phyloP scores from a whole-genome alignment of 169 alveolate species.

The Neospora caninum region DNA sequence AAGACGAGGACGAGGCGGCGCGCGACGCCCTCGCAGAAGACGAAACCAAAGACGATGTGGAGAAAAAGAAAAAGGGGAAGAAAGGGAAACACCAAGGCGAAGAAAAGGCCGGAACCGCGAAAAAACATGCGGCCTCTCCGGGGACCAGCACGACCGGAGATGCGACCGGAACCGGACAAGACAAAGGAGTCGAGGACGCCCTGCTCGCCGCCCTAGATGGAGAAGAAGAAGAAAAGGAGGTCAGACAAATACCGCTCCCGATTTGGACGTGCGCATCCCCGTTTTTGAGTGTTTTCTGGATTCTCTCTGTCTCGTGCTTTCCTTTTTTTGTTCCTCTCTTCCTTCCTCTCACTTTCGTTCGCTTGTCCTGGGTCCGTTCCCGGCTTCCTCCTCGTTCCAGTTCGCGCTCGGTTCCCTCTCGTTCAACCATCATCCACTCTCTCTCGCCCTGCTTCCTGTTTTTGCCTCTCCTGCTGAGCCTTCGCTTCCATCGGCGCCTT shows the following conservation, averaged over 20 bases:
- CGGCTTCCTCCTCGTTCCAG: too few species aligned
- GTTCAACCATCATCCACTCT: too few species aligned
- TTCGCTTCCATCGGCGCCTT: too few species aligned
- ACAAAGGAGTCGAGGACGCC: slow-evolving; percentile 57
- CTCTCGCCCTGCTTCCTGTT: too few species aligned
- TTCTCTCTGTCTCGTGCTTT: not conserved
- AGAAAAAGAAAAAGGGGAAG: not conserved
- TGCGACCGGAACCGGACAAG: slow-evolving; percentile 53
- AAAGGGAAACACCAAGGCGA: not conserved
- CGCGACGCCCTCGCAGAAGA: slow-evolving; percentile 2
- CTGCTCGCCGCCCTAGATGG: slow-evolving; percentile 68
- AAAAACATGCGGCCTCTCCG: not conserved
- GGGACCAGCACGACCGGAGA: slow-evolving; percentile 48
- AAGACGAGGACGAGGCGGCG: not conserved
- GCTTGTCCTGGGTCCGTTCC: too few species aligned
- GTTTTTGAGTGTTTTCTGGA: not conserved
- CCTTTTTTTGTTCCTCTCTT: not conserved
- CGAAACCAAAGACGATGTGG: not conserved
- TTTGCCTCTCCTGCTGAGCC: too few species aligned
- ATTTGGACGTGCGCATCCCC: not conserved
- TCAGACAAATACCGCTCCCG: not conserved
- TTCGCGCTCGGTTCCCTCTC: too few species aligned
- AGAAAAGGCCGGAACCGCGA: not conserved
- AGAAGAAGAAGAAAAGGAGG: slow-evolving; percentile 67
- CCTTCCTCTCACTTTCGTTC: too few species aligned